Percentiles rank a stretch among this genome's conserved stretches.
phyloP scores from a whole-genome alignment of 2,329 filamentous ascomycete genomes.

The Fusarium solani-melongenae region DNA sequence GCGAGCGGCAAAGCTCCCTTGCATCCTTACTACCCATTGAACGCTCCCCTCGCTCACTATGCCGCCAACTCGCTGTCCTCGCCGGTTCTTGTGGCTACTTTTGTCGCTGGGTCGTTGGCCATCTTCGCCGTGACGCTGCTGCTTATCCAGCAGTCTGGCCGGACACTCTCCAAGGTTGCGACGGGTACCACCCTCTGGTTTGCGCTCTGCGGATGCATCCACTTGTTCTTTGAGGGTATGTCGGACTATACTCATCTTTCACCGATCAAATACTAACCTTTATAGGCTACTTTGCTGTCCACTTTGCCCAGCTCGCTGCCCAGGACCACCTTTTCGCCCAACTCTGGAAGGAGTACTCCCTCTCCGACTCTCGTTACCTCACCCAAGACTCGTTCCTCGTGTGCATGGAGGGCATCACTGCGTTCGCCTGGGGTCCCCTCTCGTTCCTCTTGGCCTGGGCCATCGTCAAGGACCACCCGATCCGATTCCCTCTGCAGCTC shows the following conservation, averaged over 20 bases:
- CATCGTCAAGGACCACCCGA: slow-evolving; percentile 56
- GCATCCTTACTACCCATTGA: slow-evolving; percentile 79
- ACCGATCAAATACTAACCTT: neutral
- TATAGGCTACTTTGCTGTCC: slow-evolving; percentile 61
- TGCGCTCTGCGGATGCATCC: slow-evolving; percentile 70
- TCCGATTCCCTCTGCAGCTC: slow-evolving; percentile 61
- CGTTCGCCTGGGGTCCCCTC: slow-evolving; percentile 64
- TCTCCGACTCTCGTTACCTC: slow-evolving; percentile 67
- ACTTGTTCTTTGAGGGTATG: slow-evolving; percentile 56
- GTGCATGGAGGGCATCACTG: slow-evolving; percentile 67
- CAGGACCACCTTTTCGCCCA: slow-evolving; percentile 60
- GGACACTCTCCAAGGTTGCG: slow-evolving; percentile 64
- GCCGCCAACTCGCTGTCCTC: slow-evolving; percentile 73
- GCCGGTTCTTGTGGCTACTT: slow-evolving; percentile 67
- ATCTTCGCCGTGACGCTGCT: slow-evolving; percentile 69
- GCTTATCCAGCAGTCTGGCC: slow-evolving; percentile 63
- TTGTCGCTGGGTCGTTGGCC: slow-evolving; percentile 64
- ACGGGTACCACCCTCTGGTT: slow-evolving; percentile 78
- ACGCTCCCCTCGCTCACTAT: slow-evolving; percentile 71
- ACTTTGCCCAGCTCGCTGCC: slow-evolving; percentile 54
- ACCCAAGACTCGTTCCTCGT: slow-evolving; percentile 64
- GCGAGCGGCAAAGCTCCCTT: slow-evolving; percentile 16
- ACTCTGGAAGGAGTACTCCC: slow-evolving; percentile 69
- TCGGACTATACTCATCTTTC: neutral
- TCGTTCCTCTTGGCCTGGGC: slow-evolving; percentile 59